Evolutionary conservation across 768 basidiomycete species (phyloP).

Genomic region (Leccinum fibrillosum): DNA sequence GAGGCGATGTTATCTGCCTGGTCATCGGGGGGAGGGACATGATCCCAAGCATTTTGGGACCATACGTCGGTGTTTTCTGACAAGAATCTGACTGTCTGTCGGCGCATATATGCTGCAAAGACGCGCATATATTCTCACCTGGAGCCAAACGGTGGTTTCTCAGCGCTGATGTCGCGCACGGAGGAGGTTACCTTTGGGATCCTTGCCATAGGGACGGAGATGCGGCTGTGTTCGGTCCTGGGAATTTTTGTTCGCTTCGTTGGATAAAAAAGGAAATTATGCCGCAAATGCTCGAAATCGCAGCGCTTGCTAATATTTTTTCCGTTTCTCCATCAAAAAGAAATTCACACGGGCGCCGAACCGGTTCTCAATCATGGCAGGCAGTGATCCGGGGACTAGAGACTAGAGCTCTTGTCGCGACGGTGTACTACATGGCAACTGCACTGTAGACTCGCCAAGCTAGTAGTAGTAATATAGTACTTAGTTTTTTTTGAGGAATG

Average conservation of each 20-base stretch:
- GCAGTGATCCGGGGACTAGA: neutral
- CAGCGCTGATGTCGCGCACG: slow-evolving; percentile 53
- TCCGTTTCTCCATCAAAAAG: too few species aligned
- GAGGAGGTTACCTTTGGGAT: slow-evolving; percentile 50
- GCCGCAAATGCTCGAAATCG: too few species aligned
- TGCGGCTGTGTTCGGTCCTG: too few species aligned
- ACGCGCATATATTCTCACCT: slow-evolving; percentile 38
- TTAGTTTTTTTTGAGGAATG: too few species aligned
- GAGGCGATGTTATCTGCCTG: slow-evolving; percentile 70
- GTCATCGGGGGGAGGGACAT: slow-evolving; percentile 80
- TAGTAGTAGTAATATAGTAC: too few species aligned
- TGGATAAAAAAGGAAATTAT: neutral
- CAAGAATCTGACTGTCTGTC: slow-evolving; percentile 51
- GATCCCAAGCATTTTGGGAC: slow-evolving; percentile 90
- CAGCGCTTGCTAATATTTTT: too few species aligned
- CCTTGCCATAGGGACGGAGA: slow-evolving; percentile 10
- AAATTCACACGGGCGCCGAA: too few species aligned
- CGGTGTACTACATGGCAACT: neutral
- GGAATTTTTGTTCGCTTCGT: neutral
- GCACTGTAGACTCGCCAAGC: too few species aligned
- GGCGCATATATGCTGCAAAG: neutral
- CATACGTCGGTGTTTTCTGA: slow-evolving; percentile 71
- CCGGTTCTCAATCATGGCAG: neutral
- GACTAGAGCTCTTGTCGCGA: too few species aligned
- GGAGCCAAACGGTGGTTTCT: slow-evolving; percentile 69